phyloP scores from a whole-genome alignment of 306 rosid genomes.

The Biancaea sappan region DNA sequence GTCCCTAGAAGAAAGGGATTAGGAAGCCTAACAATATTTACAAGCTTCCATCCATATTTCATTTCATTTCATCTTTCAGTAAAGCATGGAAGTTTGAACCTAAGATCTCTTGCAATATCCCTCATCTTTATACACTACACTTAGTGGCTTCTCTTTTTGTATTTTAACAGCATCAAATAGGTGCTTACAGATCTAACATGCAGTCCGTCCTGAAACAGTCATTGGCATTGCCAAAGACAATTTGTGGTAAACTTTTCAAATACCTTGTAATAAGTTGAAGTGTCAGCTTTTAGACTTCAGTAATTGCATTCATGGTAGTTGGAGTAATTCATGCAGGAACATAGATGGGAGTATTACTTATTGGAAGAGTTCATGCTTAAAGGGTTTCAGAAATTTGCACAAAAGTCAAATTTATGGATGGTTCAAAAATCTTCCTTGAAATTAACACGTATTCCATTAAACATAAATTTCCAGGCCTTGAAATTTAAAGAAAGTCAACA shows the following conservation, averaged over 20 bases:
- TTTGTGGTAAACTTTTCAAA: conserved; percentile 12
- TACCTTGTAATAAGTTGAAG: conserved; percentile 17
- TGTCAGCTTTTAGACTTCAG: conserved; percentile 3
- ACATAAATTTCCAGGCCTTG: not conserved
- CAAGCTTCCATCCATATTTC: not conserved
- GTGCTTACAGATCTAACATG: conserved; percentile 10
- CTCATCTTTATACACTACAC: not conserved
- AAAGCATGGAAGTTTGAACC: not conserved
- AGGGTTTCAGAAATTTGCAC: not conserved
- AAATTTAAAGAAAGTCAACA: not conserved
- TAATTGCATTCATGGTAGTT: not conserved
- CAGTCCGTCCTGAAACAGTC: conserved; percentile 7
- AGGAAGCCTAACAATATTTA: not conserved
- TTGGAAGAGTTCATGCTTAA: not conserved
- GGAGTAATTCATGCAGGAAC: not conserved
- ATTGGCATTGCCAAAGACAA: not conserved
- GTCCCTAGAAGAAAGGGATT: not conserved
- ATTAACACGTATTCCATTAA: not conserved
- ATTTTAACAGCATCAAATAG: not conserved
- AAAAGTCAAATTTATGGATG: too few species aligned
- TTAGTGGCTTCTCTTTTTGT: not conserved
- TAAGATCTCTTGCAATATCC: not conserved
- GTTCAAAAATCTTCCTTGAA: not conserved
- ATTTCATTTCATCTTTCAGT: not conserved
- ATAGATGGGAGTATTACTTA: not conserved